phyloP scores from a whole-genome alignment of 345 rosid species.

The Cochlearia excelsa region DNA sequence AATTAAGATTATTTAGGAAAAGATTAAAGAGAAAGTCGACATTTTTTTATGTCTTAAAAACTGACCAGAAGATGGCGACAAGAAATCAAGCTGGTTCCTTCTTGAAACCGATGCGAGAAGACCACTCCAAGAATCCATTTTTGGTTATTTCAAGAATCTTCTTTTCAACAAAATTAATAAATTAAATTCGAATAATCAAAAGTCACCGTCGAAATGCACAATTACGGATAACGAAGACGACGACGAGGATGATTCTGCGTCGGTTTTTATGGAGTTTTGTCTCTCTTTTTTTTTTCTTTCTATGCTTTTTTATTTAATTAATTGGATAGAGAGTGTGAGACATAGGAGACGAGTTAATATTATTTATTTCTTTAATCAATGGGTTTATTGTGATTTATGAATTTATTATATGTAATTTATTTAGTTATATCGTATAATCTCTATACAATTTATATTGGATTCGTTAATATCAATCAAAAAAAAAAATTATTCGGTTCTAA shows the following conservation, averaged over 20 bases:
- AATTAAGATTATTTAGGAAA: conserved; percentile 2
- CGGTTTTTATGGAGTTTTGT: conserved; percentile 24
- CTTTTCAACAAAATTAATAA: conserved; percentile 10
- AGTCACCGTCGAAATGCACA: conserved; percentile 25
- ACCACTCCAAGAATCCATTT: conserved; percentile 82
- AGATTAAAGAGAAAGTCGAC: not conserved
- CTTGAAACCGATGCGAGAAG: conserved; percentile 80
- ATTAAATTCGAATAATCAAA: conserved; percentile 6
- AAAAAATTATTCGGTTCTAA: too few relatives aligned
- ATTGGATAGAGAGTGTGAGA: conserved; percentile 38
- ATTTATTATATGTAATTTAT: too few relatives aligned
- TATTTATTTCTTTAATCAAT: too few relatives aligned
- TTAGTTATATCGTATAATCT: too few relatives aligned
- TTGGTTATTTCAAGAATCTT: conserved; percentile 43
- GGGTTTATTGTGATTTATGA: too few relatives aligned
- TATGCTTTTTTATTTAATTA: conserved; percentile 7
- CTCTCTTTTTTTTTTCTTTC: not conserved
- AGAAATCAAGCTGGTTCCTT: conserved; percentile 77
- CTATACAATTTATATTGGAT: too few relatives aligned
- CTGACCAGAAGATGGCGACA: conserved; percentile 91
- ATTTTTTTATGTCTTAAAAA: not conserved
- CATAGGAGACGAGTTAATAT: conserved; percentile 15
- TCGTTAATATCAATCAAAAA: too few relatives aligned
- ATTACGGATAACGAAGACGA: conserved; percentile 25
- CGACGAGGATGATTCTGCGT: conserved; percentile 21